Percentiles rank a stretch among this genome's conserved stretches.
These are phyloP conservation scores for Globisporangium paddicum DNA, from an alignment of 352 stramenopile species.

Conservation along the genomic window DNA sequence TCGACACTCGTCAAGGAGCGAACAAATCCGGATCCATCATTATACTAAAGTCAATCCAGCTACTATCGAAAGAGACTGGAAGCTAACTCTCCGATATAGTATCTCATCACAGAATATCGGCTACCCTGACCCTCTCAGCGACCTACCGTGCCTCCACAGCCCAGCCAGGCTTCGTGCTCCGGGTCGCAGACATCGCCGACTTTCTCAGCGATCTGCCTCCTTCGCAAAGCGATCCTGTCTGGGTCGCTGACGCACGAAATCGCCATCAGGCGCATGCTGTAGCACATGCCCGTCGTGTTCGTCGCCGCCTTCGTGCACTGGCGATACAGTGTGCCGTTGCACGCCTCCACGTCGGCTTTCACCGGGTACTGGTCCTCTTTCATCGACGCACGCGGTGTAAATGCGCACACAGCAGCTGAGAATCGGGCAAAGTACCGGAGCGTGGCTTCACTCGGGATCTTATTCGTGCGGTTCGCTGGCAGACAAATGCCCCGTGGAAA, in stretches of 20 bases:
- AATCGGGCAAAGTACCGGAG: not conserved
- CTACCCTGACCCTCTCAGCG: too few species aligned
- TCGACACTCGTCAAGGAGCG: too few species aligned
- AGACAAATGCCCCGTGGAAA: not conserved
- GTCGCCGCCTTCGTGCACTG: conserved; percentile 18
- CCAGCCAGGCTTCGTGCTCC: not conserved
- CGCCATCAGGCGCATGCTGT: conserved; percentile 8
- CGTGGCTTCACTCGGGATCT: not conserved
- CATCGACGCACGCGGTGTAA: not conserved
- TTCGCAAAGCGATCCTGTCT: conserved; percentile 2
- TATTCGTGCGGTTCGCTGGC: not conserved
- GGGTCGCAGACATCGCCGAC: not conserved
- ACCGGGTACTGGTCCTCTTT: not conserved
- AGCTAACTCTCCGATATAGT: too few species aligned
- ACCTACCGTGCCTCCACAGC: too few species aligned
- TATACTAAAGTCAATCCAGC: too few species aligned
- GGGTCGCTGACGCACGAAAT: not conserved
- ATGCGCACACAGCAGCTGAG: too few species aligned
- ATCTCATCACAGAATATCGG: too few species aligned
- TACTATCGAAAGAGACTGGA: too few species aligned
- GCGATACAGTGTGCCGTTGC: conserved; percentile 34
- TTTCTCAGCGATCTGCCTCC: not conserved
- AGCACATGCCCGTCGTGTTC: conserved; percentile 30
- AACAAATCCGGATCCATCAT: too few species aligned
- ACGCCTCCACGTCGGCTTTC: conserved; percentile 20